A percentile compares a stretch with the other conserved stretches of the same genome.
Conservation (phyloP, 768 basidiomycete genomes). For the Tephrocybe sp. region DNA sequence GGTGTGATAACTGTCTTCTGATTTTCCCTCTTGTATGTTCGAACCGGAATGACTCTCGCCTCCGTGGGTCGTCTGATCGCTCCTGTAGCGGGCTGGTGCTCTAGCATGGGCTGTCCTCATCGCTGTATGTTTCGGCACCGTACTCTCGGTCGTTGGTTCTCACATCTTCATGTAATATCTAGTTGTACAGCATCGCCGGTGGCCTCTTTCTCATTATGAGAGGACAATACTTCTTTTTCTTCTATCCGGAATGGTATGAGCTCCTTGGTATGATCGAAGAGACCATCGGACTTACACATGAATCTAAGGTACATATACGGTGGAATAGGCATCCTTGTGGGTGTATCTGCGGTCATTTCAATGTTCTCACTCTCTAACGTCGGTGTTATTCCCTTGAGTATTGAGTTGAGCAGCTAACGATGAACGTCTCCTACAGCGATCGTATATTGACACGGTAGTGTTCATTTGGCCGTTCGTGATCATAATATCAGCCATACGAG, state of each 20-base stretch:
- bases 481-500: slow-evolving; percentile 59
- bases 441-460: slow-evolving; percentile 63
- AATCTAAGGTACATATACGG: slow-evolving; percentile 62
- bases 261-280: slow-evolving; percentile 7
- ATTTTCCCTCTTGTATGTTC: slow-evolving; percentile 64
- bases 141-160: background rate
- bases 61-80: slow-evolving; percentile 22
- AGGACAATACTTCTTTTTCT: slow-evolving; percentile 65
- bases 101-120: slow-evolving; percentile 69
- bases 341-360: slow-evolving; percentile 46
- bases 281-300: slow-evolving; percentile 28
- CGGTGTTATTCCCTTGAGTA: slow-evolving; percentile 23
- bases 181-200: slow-evolving; percentile 68
- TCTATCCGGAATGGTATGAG: slow-evolving; percentile 61
- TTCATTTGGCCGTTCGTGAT: slow-evolving; percentile 74
- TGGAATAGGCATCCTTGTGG: slow-evolving; percentile 57
- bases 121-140: slow-evolving; percentile 39
- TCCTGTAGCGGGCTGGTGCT: slow-evolving; percentile 60
- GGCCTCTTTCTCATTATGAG: slow-evolving; percentile 58
- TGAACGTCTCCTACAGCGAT: slow-evolving; percentile 44
- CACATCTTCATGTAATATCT: background rate
- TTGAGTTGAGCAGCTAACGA: slow-evolving; percentile 14
- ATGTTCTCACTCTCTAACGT: slow-evolving; percentile 65
- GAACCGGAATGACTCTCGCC: slow-evolving; percentile 14
- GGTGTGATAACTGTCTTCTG: slow-evolving; percentile 81